Conservation (phyloP, 139 green algal species). For the Pedinophyceae sp. region DNA sequence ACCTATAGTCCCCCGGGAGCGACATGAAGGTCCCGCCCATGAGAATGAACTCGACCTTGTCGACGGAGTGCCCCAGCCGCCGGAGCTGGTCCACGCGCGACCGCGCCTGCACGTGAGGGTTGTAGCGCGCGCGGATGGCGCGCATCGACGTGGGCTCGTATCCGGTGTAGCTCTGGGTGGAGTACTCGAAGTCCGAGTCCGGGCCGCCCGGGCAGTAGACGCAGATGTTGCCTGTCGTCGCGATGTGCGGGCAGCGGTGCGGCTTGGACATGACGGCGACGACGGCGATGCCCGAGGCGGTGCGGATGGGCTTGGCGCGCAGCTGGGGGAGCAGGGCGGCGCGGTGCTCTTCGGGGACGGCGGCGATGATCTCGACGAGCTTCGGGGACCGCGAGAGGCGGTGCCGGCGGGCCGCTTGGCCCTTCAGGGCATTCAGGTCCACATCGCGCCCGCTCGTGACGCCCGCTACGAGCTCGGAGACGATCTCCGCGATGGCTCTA, state of each 20-base stretch:
- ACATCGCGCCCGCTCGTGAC: slow-evolving; percentile 55
- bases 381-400: slow-evolving; percentile 53
- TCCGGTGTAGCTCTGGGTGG: slow-evolving; percentile 71
- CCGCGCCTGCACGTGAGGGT: slow-evolving; percentile 79
- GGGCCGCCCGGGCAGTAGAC: slow-evolving; percentile 95
- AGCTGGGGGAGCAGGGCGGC: slow-evolving; percentile 63
- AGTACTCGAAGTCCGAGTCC: slow-evolving; percentile 97
- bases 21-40: slow-evolving; percentile 99
- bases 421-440: slow-evolving; percentile 66
- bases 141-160: slow-evolving; percentile 97
- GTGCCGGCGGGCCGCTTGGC: slow-evolving; percentile 27
- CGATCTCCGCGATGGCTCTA: slow-evolving; percentile 64
- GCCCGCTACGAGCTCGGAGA: slow-evolving; percentile 39
- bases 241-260: slow-evolving; percentile 95
- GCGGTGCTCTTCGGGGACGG: slow-evolving; percentile 80
- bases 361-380: slow-evolving; percentile 94
- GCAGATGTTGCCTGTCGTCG: slow-evolving; percentile 98
- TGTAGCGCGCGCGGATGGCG: slow-evolving; percentile 86
- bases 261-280: slow-evolving; percentile 98
- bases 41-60: slow-evolving; percentile 98
- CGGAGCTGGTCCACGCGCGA: slow-evolving; percentile 84
- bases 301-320: slow-evolving; percentile 57
- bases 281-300: slow-evolving; percentile 90
- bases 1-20: slow-evolving; percentile 80
- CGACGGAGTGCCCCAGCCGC: slow-evolving; percentile 80